Evolutionary conservation across 2,329 filamentous ascomycete genomes (phyloP).

Genomic region (Ophiocordyceps sinensis): DNA sequence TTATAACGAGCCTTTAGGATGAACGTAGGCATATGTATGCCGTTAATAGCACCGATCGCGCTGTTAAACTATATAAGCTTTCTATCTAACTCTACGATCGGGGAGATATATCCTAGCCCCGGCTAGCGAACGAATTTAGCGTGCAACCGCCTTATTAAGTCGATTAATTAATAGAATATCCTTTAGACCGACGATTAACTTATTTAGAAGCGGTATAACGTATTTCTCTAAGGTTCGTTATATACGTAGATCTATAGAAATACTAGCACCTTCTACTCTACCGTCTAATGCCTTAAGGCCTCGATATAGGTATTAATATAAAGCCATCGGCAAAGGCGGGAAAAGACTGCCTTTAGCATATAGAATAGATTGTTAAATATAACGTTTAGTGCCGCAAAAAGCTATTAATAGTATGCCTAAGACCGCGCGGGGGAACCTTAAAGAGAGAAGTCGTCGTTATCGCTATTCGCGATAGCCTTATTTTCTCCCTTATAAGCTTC

Average conservation of each 20-base stretch:
- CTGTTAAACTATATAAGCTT: background rate
- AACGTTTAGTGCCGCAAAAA: no score
- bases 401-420: no score
- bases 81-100: background rate
- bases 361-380: no score
- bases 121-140: background rate
- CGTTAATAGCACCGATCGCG: background rate
- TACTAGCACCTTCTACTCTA: no score
- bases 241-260: background rate
- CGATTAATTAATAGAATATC: background rate
- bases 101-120: background rate
- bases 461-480: no score
- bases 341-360: no score
- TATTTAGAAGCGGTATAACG: background rate
- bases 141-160: background rate
- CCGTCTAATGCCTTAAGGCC: no score
- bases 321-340: no score
- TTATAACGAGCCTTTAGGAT: background rate
- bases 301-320: no score
- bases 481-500: no score
- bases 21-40: background rate
- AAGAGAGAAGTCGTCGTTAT: no score
- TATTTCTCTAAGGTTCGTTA: background rate
- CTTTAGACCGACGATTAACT: background rate
- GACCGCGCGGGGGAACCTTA: no score